Conservation (phyloP, 176 grass and related monocot genomes). For the Elymus sibiricus region DNA sequence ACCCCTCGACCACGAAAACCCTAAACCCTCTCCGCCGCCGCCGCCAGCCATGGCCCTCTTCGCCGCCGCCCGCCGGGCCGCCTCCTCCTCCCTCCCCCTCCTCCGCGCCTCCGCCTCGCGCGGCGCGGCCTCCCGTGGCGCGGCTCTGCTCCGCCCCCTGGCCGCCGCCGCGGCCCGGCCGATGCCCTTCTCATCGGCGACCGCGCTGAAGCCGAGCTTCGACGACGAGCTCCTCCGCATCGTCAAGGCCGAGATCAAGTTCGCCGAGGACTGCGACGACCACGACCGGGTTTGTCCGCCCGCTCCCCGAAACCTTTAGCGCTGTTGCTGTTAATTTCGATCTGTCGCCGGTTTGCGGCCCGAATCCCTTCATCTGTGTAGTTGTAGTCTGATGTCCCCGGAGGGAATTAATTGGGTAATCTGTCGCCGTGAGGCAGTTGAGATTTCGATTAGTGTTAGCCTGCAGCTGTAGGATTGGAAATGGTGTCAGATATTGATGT, state of each 20-base stretch:
- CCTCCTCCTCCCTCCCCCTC: neutral
- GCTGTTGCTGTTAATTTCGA: neutral
- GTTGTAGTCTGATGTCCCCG: neutral
- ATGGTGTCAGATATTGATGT: neutral
- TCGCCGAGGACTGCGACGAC: conserved; percentile 39
- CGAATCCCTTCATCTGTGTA: neutral
- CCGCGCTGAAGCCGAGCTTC: conserved; percentile 28
- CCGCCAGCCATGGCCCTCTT: conserved; percentile 31
- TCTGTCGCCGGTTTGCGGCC: neutral
- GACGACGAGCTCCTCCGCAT: conserved; percentile 62
- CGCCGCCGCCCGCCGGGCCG: conserved; percentile 39
- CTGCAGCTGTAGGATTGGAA: neutral
- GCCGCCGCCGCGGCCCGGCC: conserved; percentile 11
- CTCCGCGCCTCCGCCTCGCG: conserved; percentile 4
- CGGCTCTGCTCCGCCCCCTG: conserved; percentile 30
- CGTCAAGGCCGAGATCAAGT: conserved; percentile 44
- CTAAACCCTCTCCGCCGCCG: neutral
- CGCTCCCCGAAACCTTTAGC: neutral
- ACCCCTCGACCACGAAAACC: conserved; percentile 22
- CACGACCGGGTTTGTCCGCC: conserved; percentile 46
- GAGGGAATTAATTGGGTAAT: neutral
- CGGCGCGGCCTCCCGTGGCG: neutral
- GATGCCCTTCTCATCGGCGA: conserved; percentile 53
- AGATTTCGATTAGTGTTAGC: neutral
- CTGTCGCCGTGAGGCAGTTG: neutral